phyloP scores from a whole-genome alignment of 2,329 filamentous ascomycete species.

The Nemania sp. region DNA sequence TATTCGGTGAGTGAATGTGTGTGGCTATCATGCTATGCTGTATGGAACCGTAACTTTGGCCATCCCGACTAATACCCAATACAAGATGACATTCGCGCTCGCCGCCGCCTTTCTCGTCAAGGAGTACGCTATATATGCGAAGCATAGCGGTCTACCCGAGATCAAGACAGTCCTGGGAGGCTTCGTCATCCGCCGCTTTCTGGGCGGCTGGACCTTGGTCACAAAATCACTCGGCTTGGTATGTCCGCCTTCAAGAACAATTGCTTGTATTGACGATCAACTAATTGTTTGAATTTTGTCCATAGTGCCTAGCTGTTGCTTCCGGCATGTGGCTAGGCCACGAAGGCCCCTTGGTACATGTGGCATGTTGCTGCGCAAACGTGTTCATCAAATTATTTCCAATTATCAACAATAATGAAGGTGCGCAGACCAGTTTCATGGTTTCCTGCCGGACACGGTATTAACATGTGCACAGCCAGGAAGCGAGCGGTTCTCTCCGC shows the following conservation, averaged over 20 bases:
- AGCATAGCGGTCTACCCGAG: conserved; percentile 94
- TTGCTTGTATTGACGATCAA: background rate
- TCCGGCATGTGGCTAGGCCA: conserved; percentile 97
- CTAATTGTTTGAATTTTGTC: too few species aligned
- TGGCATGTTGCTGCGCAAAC: conserved; percentile 95
- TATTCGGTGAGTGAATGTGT: conserved; percentile 69
- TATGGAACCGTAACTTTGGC: too few species aligned
- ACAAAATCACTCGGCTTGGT: conserved; percentile 90
- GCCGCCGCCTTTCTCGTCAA: conserved; percentile 79
- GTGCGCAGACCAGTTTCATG: conserved; percentile 45
- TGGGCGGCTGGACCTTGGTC: conserved; percentile 84
- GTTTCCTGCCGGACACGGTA: background rate
- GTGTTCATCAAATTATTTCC: conserved; percentile 88
- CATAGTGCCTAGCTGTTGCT: conserved; percentile 81
- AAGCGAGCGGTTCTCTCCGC: conserved; percentile 93
- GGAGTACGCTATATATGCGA: conserved; percentile 83
- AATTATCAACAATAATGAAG: conserved; percentile 83
- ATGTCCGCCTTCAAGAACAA: conserved; percentile 38
- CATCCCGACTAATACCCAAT: conserved; percentile 23
- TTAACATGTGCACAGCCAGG: conserved; percentile 60
- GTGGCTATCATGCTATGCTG: background rate
- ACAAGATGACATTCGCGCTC: conserved; percentile 73
- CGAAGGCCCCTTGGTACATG: conserved; percentile 92
- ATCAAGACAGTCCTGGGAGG: conserved; percentile 96
- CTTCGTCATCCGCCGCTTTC: conserved; percentile 85